Percentiles rank a stretch among this genome's conserved stretches.
phyloP scores from a whole-genome alignment of 805 yeast species.

The Millerago galiae region DNA sequence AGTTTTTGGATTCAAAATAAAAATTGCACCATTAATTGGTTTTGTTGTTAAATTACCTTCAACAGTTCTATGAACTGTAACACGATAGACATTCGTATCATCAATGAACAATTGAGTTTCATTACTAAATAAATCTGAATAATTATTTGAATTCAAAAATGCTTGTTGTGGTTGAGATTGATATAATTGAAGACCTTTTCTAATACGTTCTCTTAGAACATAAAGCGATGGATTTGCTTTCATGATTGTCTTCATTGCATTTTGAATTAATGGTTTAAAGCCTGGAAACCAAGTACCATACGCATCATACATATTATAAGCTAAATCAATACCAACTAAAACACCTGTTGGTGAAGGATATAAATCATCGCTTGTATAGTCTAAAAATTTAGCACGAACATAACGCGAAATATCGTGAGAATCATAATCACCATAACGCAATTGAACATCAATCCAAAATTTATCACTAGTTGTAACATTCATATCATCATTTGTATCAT shows the following conservation, averaged over 20 bases:
- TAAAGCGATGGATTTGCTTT: conserved; percentile 89
- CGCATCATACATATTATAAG: conserved; percentile 93
- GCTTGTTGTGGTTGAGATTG: conserved; percentile 94
- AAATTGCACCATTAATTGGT: conserved; percentile 89
- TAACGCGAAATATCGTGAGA: conserved; percentile 95
- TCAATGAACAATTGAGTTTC: conserved; percentile 85
- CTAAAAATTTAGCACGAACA: conserved; percentile 86
- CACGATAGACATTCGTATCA: conserved; percentile 91
- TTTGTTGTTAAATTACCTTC: conserved; percentile 92
- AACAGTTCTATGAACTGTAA: conserved; percentile 81
- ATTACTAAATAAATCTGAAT: conserved; percentile 80
- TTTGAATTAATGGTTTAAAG: conserved; percentile 79
- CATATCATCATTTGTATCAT: conserved; percentile 61
- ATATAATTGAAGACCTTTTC: conserved; percentile 89
- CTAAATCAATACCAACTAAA: conserved; percentile 84
- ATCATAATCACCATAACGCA: conserved; percentile 95
- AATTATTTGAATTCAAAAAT: conserved; percentile 80
- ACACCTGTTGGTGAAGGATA: conserved; percentile 94
- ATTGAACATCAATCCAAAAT: conserved; percentile 92
- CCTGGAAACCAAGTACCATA: conserved; percentile 99
- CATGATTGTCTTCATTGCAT: conserved; percentile 91
- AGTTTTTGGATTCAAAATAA: conserved; percentile 81
- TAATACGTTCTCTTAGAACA: conserved; percentile 85
- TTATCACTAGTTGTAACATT: conserved; percentile 53
- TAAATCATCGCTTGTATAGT: conserved; percentile 82